Evolutionary conservation across 768 basidiomycete species (phyloP).

Genomic region (Suillus sp.): DNA sequence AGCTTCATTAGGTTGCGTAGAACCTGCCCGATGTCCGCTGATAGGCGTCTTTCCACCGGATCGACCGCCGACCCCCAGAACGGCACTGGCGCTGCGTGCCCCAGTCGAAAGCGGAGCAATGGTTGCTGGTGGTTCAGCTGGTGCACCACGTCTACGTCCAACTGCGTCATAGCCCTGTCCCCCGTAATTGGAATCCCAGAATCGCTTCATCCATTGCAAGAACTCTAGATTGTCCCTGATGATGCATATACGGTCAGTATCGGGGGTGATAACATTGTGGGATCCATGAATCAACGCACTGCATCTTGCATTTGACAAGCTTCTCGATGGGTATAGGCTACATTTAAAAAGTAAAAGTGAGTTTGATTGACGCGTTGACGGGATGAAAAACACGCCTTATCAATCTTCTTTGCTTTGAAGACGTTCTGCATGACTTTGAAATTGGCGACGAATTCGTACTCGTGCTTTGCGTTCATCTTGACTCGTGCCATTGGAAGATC

Average conservation of each 20-base stretch:
- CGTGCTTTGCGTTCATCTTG: conserved; percentile 94
- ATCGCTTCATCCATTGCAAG: conserved; percentile 94
- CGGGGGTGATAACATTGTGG: conserved; percentile 9
- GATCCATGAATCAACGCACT: conserved; percentile 54
- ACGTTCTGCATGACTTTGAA: conserved; percentile 93
- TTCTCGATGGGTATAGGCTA: conserved; percentile 96
- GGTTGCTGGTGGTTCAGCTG: conserved; percentile 77
- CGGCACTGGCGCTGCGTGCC: conserved; percentile 36
- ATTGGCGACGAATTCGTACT: conserved; percentile 95
- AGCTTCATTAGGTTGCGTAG: conserved; percentile 66
- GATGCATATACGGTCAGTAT: conserved; percentile 19
- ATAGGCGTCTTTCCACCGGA: conserved; percentile 76
- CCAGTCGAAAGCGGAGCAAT: conserved; percentile 62
- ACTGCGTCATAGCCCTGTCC: conserved; percentile 88
- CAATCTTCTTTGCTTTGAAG: conserved; percentile 92
- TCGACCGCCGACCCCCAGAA: conserved; percentile 42
- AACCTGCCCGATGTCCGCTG: conserved; percentile 64
- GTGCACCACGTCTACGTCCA: conserved; percentile 74
- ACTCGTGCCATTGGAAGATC: conserved; percentile 90
- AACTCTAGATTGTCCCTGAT: conserved; percentile 96
- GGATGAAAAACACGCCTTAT: conserved; percentile 63
- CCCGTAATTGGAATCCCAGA: conserved; percentile 91
- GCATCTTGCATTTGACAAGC: conserved; percentile 98
- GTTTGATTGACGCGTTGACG: conserved; percentile 9
- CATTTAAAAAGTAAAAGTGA: conserved; percentile 15